A percentile compares a stretch with the other conserved stretches of the same genome.
Evolutionary conservation across 192 early-diverging fungal genomes (phyloP).

Genomic region (Coemansia sp.): DNA sequence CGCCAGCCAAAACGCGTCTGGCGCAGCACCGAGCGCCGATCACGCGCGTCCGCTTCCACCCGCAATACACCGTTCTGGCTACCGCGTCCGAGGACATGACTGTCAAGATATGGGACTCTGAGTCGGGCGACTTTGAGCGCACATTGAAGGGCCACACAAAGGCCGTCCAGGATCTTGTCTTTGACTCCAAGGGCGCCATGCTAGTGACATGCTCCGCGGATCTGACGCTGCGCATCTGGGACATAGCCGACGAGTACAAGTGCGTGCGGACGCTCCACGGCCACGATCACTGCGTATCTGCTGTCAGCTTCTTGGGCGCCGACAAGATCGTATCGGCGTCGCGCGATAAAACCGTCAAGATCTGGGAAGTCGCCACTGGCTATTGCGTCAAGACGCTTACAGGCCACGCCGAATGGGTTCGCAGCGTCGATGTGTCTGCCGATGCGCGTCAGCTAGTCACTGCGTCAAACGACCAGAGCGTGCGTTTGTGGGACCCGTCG

Average conservation of each 20-base stretch:
- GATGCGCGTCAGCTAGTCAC: constrained; percentile 75
- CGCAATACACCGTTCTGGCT: constrained; percentile 77
- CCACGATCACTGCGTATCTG: constrained; percentile 92
- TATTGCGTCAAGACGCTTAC: constrained; percentile 78
- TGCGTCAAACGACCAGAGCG: constrained; percentile 84
- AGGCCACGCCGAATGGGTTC: constrained; percentile 90
- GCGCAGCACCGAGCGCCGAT: constrained; percentile 80
- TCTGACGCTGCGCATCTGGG: constrained; percentile 91
- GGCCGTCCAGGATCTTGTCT: constrained; percentile 85
- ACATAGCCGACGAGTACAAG: constrained; percentile 76
- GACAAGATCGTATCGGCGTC: constrained; percentile 85
- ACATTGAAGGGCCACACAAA: constrained; percentile 96
- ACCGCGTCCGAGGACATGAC: constrained; percentile 90
- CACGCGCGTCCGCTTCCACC: constrained; percentile 82
- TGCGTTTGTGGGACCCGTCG: constrained; percentile 76
- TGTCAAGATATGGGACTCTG: constrained; percentile 92
- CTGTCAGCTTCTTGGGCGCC: constrained; percentile 74
- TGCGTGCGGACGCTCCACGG: constrained; percentile 84
- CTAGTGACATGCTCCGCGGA: constrained; percentile 91
- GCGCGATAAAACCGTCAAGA: constrained; percentile 85
- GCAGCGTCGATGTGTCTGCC: constrained; percentile 64
- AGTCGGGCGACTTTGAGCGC: constrained; percentile 88
- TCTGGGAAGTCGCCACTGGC: constrained; percentile 82
- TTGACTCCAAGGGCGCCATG: constrained; percentile 78
- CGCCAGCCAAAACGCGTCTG: constrained; percentile 72